Percentiles rank a stretch among this genome's conserved stretches.
phyloP scores from a whole-genome alignment of 139 green algal genomes.

The Closterium sp. region DNA sequence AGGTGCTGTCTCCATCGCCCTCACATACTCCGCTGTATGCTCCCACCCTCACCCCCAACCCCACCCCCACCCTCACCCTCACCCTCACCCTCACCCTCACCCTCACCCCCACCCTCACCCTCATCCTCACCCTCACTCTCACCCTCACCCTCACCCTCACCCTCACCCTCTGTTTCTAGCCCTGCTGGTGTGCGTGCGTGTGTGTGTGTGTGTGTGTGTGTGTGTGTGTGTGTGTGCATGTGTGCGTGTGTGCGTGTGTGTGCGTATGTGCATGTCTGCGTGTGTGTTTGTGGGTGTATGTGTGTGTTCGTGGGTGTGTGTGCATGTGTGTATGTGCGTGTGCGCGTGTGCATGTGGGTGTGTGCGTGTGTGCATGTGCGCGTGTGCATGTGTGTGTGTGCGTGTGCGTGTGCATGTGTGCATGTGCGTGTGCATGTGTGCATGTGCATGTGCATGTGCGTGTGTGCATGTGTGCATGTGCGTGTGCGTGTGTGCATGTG shows the following conservation, averaged over 20 bases:
- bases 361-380: neutral
- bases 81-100: neutral
- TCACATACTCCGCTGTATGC: constrained; percentile 26
- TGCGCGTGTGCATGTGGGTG: too few relatives aligned
- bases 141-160: neutral
- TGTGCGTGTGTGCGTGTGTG: neutral
- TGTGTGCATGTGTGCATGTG: neutral
- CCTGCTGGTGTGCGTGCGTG: too few relatives aligned
- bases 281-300: neutral
- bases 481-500: neutral
- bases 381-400: neutral
- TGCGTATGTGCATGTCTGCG: constrained; percentile 12
- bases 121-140: neutral
- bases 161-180: neutral
- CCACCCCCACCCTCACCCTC: neutral
- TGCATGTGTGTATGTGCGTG: neutral
- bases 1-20: constrained; percentile 45
- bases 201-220: neutral
- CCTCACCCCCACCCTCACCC: neutral
- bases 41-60: neutral
- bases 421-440: neutral
- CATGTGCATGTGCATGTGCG: too few relatives aligned
- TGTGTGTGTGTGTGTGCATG: neutral
- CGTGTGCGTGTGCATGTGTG: neutral
- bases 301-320: too few relatives aligned